These are phyloP conservation scores for Fraxinus ornus DNA, from an alignment of 305 asterid species.

Conservation along the genomic window DNA sequence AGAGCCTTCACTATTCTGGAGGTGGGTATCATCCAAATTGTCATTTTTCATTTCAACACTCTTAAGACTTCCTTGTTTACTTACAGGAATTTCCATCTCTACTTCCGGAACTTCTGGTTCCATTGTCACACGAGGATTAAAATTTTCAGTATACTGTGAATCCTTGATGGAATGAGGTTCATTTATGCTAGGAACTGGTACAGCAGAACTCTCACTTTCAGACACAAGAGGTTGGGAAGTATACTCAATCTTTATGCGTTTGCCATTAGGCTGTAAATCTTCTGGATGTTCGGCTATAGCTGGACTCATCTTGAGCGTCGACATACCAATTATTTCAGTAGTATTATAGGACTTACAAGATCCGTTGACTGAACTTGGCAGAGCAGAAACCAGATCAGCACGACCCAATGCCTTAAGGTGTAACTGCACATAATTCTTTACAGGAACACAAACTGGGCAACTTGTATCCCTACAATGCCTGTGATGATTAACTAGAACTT, in stretches of 20 bases:
- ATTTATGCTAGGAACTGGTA: conserved; percentile 40
- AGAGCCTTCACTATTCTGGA: conserved; percentile 46
- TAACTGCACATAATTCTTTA: conserved; percentile 54
- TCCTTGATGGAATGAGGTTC: conserved; percentile 44
- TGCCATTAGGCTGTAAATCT: conserved; percentile 68
- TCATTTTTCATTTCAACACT: conserved; percentile 43
- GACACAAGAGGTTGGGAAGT: conserved; percentile 42
- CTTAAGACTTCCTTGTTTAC: conserved; percentile 44
- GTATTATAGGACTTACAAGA: conserved; percentile 46
- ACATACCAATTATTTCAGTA: conserved; percentile 46
- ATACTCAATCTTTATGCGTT: conserved; percentile 82
- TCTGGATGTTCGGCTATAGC: conserved; percentile 49
- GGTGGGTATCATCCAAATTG: conserved; percentile 35
- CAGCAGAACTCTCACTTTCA: conserved; percentile 46
- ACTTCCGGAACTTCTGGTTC: conserved; percentile 54
- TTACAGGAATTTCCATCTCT: conserved; percentile 53
- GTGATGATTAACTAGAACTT: conserved; percentile 51
- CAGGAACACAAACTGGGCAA: conserved; percentile 94
- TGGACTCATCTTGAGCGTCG: conserved; percentile 44
- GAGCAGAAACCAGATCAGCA: conserved; percentile 42
- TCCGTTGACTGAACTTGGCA: conserved; percentile 46
- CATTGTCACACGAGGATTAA: conserved; percentile 38
- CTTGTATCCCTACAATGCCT: conserved; percentile 54
- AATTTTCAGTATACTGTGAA: conserved; percentile 39
- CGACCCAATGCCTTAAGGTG: conserved; percentile 52